Evolutionary conservation across 176 grass and related monocot genomes (phyloP).

Genomic region (Oryza glaberrima): DNA sequence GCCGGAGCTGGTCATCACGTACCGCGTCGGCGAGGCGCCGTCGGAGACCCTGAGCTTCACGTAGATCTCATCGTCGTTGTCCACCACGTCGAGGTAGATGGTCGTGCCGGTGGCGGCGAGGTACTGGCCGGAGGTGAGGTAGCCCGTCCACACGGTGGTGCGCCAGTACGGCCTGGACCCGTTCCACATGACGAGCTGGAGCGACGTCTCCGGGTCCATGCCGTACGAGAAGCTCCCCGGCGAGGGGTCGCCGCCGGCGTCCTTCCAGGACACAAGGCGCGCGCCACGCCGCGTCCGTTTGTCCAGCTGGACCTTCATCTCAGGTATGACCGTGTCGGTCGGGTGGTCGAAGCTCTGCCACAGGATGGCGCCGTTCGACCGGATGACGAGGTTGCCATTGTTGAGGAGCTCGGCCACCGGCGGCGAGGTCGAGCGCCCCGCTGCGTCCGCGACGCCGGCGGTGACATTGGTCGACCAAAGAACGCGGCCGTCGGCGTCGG

Average conservation of each 20-base stretch:
- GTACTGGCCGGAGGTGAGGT: neutral
- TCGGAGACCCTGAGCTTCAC: neutral
- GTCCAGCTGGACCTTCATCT: conserved; percentile 37
- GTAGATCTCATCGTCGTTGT: conserved; percentile 18
- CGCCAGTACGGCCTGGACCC: conserved; percentile 33
- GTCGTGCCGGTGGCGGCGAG: neutral
- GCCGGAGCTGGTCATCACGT: conserved; percentile 36
- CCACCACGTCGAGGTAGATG: neutral
- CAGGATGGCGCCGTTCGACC: neutral
- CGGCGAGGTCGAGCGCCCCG: neutral
- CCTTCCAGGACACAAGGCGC: conserved; percentile 51
- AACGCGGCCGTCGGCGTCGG: conserved; percentile 12
- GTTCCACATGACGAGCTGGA: conserved; percentile 48
- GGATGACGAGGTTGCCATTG: conserved; percentile 48
- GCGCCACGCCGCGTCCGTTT: neutral
- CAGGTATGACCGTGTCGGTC: conserved; percentile 49
- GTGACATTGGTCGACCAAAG: conserved; percentile 31
- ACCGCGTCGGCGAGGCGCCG: conserved; percentile 26
- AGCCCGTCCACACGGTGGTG: conserved; percentile 47
- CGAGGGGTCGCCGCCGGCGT: conserved; percentile 29
- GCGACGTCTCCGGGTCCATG: conserved; percentile 43
- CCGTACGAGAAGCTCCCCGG: conserved; percentile 51
- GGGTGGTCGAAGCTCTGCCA: conserved; percentile 62
- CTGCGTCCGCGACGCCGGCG: too few relatives aligned
- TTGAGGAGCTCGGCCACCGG: conserved; percentile 26